Evolutionary conservation across 768 basidiomycete species (phyloP).

Genomic region (Lanmaoa rubissima): DNA sequence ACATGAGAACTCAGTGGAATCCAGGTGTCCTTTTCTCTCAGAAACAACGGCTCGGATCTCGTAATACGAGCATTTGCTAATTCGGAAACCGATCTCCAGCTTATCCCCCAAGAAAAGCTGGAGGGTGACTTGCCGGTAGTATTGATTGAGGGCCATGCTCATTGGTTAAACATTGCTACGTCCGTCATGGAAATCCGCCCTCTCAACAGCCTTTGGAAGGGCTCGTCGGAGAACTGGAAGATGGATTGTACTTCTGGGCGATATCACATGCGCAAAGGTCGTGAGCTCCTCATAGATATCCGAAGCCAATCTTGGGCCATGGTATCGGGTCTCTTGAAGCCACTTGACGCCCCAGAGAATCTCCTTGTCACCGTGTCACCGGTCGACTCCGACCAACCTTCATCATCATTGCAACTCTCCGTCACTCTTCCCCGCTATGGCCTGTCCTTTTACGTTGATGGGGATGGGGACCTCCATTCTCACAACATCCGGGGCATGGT

Average conservation of each 20-base stretch:
- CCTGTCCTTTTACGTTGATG: slow-evolving; percentile 40
- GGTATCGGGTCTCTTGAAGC: slow-evolving; percentile 22
- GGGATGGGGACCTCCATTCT: slow-evolving; percentile 36
- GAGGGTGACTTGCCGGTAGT: slow-evolving; percentile 25
- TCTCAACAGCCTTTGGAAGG: slow-evolving; percentile 23
- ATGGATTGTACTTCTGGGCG: slow-evolving; percentile 13
- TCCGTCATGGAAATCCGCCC: slow-evolving; percentile 30
- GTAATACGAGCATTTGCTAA: slow-evolving; percentile 15
- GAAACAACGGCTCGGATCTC: slow-evolving; percentile 5
- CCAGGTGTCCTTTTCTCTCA: slow-evolving; percentile 27
- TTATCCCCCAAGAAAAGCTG: slow-evolving; percentile 26
- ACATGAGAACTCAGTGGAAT: not conserved
- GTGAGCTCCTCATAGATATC: slow-evolving; percentile 24
- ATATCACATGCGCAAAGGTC: slow-evolving; percentile 7
- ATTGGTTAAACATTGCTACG: slow-evolving; percentile 32
- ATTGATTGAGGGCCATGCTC: slow-evolving; percentile 23
- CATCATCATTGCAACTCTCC: slow-evolving; percentile 14
- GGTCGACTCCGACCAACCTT: not conserved
- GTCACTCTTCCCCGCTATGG: slow-evolving; percentile 40
- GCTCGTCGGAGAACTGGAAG: slow-evolving; percentile 28
- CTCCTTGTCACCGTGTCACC: slow-evolving; percentile 21
- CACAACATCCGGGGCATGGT: slow-evolving; percentile 41
- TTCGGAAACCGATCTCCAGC: slow-evolving; percentile 12
- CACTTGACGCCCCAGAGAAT: slow-evolving; percentile 24
- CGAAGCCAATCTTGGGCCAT: slow-evolving; percentile 28